phyloP scores from a whole-genome alignment of 2,329 filamentous ascomycete species.

The Amphichorda felina region DNA sequence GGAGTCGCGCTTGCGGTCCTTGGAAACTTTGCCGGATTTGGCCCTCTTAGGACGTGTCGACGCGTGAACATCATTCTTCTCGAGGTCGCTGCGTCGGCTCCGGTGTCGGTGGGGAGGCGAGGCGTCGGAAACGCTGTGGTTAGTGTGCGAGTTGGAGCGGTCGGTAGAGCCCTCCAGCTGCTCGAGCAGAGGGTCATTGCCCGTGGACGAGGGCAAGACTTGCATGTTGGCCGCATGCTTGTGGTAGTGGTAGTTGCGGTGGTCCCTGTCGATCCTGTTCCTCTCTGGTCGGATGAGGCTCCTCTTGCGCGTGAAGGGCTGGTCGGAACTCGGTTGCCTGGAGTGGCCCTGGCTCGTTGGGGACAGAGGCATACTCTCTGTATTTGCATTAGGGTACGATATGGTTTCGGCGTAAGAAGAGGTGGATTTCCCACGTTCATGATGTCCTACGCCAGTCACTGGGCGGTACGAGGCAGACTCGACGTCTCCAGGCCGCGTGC shows the following conservation, averaged over 20 bases:
- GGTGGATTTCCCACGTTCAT: conserved; percentile 44
- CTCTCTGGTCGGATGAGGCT: conserved; percentile 86
- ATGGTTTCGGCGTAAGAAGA: conserved; percentile 48
- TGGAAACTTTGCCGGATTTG: conserved; percentile 52
- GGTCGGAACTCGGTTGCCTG: conserved; percentile 15
- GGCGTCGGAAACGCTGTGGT: conserved; percentile 31
- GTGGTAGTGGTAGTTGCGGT: conserved; percentile 92
- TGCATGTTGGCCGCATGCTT: conserved; percentile 92
- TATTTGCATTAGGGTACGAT: conserved; percentile 38
- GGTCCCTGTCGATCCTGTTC: conserved; percentile 70
- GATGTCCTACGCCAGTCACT: conserved; percentile 24
- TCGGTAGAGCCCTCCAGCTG: conserved; percentile 57
- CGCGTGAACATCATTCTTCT: conserved; percentile 16
- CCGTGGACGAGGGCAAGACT: conserved; percentile 80
- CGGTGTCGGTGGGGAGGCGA: conserved; percentile 22
- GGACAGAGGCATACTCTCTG: conserved; percentile 43
- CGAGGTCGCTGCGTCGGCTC: conserved; percentile 17
- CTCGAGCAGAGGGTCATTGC: conserved; percentile 79
- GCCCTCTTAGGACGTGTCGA: conserved; percentile 24
- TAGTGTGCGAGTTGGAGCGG: conserved; percentile 30
- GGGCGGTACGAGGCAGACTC: conserved; percentile 49
- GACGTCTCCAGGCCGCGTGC: conserved; percentile 53
- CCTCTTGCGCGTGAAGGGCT: conserved; percentile 55
- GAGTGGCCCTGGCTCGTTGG: conserved; percentile 24
- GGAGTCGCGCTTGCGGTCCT: conserved; percentile 13